These are phyloP conservation scores for Phanerochaete sordida DNA, from an alignment of 768 basidiomycete genomes.

Conservation along the genomic window DNA sequence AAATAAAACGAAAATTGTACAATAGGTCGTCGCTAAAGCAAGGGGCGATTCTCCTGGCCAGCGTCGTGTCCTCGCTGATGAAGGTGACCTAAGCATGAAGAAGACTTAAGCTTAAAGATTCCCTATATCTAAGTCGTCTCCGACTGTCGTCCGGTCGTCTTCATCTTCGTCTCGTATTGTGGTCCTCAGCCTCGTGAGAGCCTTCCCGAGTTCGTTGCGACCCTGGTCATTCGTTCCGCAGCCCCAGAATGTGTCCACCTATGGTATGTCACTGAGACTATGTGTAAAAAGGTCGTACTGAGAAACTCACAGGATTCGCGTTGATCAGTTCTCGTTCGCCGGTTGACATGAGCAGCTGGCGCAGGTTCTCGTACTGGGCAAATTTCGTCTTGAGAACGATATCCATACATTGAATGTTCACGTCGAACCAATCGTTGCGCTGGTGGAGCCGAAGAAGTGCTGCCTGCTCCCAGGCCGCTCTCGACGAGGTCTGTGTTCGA, in stretches of 20 bases:
- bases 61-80: too few relatives aligned
- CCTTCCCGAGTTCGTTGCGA: conserved; percentile 72
- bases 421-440: conserved; percentile 63
- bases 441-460: conserved; percentile 60
- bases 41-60: too few relatives aligned
- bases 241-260: conserved; percentile 68
- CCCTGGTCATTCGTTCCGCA: conserved; percentile 61
- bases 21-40: too few relatives aligned
- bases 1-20: too few relatives aligned
- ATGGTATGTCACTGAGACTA: too few relatives aligned
- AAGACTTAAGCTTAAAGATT: too few relatives aligned
- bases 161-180: conserved; percentile 35
- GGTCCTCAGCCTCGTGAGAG: conserved; percentile 56
- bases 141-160: background rate
- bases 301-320: conserved; percentile 37
- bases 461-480: conserved; percentile 64
- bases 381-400: conserved; percentile 59
- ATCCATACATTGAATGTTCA: conserved; percentile 59
- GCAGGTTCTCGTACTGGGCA: conserved; percentile 61
- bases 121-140: too few relatives aligned
- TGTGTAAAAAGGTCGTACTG: too few relatives aligned
- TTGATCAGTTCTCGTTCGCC: conserved; percentile 67
- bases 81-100: too few relatives aligned
- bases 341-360: conserved; percentile 57
- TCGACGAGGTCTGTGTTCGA: conserved; percentile 58